Conservation (phyloP, 1,139 yeast species). For the Arxiozyma slooffiae region DNA sequence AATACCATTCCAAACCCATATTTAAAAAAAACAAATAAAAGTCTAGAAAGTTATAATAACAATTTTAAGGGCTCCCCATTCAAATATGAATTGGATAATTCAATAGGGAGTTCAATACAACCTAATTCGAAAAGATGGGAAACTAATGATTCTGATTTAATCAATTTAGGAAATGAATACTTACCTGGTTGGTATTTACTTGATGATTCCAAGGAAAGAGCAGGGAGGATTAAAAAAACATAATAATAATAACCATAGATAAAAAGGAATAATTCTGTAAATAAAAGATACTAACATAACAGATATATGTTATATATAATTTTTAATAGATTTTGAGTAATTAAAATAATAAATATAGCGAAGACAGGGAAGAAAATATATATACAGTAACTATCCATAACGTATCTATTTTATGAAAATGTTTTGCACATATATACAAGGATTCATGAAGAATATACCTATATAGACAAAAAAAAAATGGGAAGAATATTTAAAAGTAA, state of each 20-base stretch:
- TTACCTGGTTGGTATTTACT: constrained; percentile 30
- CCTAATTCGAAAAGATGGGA: constrained; percentile 4
- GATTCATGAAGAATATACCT: constrained; percentile 9
- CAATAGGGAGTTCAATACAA: constrained; percentile 8
- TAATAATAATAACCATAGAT: too few relatives aligned
- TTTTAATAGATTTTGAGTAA: background rate
- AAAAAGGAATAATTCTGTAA: background rate
- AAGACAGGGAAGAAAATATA: too few relatives aligned
- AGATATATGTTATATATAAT: background rate
- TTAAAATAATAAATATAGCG: too few relatives aligned
- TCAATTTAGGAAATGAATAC: constrained; percentile 9
- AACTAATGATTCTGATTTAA: background rate
- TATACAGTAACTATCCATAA: background rate
- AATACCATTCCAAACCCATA: constrained; percentile 28
- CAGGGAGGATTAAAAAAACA: constrained; percentile 25
- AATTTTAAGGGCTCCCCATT: constrained; percentile 9
- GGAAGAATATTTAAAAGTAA: background rate
- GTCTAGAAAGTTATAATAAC: constrained; percentile 1
- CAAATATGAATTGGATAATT: constrained; percentile 23
- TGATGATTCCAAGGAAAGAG: constrained; percentile 27
- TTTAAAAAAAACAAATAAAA: constrained; percentile 5
- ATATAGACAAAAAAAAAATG: background rate
- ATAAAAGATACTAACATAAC: background rate
- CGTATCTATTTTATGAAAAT: background rate
- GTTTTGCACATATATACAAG: background rate